A percentile compares a stretch with the other conserved stretches of the same genome.
Evolutionary conservation across 768 basidiomycete genomes (phyloP).

Genomic region (Macrolepiota albuminosa): DNA sequence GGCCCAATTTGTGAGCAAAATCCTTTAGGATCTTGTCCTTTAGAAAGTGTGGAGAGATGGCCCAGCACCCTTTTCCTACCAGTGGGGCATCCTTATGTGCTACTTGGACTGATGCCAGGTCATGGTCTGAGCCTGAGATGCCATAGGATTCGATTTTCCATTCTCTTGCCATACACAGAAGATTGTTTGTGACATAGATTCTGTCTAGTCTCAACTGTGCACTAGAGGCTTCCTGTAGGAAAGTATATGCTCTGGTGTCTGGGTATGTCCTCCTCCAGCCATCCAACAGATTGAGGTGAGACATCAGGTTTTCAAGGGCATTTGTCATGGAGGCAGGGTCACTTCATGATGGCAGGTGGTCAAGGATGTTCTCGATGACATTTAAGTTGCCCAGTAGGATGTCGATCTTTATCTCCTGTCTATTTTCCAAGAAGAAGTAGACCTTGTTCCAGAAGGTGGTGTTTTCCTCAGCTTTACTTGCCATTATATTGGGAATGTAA

Average conservation of each 20-base stretch:
- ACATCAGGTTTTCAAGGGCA: constrained; percentile 18
- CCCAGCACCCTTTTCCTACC: constrained; percentile 29
- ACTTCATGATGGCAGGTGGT: too few relatives aligned
- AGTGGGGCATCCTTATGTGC: constrained; percentile 14
- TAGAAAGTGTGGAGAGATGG: constrained; percentile 16
- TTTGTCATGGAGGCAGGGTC: constrained; percentile 20
- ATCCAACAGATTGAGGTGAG: constrained; percentile 23
- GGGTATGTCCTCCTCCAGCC: constrained; percentile 28
- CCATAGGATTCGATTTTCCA: not conserved
- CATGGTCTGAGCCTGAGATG: not conserved
- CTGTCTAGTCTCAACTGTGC: constrained; percentile 29
- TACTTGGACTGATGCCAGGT: not conserved
- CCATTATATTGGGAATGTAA: too few relatives aligned
- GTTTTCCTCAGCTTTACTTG: too few relatives aligned
- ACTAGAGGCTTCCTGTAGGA: constrained; percentile 11
- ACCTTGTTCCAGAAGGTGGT: too few relatives aligned
- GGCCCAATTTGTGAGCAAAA: not conserved
- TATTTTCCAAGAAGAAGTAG: too few relatives aligned
- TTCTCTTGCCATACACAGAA: not conserved
- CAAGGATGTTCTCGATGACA: too few relatives aligned
- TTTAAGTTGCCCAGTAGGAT: too few relatives aligned
- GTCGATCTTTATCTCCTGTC: too few relatives aligned
- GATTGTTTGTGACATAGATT: constrained; percentile 22
- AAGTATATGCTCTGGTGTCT: constrained; percentile 21
- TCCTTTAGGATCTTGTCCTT: constrained; percentile 9